Base-by-base conservation (phyloP, 192 early-diverging fungal genomes). In the Mortierella alpina region DNA sequence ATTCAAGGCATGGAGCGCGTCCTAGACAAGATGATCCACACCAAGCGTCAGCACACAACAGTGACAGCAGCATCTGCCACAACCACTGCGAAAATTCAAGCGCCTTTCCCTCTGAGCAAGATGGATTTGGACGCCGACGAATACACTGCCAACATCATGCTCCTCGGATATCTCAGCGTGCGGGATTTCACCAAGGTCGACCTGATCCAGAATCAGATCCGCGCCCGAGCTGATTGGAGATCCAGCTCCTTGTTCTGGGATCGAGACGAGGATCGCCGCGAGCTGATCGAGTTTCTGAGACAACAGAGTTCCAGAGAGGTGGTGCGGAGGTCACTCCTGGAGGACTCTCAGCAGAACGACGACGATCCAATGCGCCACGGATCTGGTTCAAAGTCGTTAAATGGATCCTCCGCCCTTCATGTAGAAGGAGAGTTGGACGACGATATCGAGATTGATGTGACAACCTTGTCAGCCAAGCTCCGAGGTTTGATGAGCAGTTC, bases 141-240 rank as follows among this genome's bases (percentile, higher is more conserved):
- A 39, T 72, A 72, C 54, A 80, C 77, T 7, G 77, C 77, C 46
- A 80, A 68, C 6, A 80, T 80, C 47, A 63, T 80, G 77, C 61
- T 80, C 7, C 68, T 80, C 48, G 77, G 77, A 9, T 80, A 80
- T 48, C 44, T 72, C 8, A 39, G 44, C 13, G 18, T 41, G 6
- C 57, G 66, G 13, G 70, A 80, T 23, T 58, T 63, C 5, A 60
- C 55, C 5, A 80, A 80, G 57, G 77, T 55, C 0, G 70, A 80
- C 5, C 10, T 58, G 31, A 55, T 80, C 55, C 70, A 62, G n/a
- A 23, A 53, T 2, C 59, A 63, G 66, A 80, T 80, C 60, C 58
- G 39, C 6, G 41, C 69, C 14, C 69, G 70, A 13, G 53, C 51
- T 4, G 77, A 80, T 12, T 80, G 77, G 77, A 22, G 18, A 4